Evolutionary conservation across 257 asterid genomes (phyloP).

Genomic region (Lavandula angustifolia): DNA sequence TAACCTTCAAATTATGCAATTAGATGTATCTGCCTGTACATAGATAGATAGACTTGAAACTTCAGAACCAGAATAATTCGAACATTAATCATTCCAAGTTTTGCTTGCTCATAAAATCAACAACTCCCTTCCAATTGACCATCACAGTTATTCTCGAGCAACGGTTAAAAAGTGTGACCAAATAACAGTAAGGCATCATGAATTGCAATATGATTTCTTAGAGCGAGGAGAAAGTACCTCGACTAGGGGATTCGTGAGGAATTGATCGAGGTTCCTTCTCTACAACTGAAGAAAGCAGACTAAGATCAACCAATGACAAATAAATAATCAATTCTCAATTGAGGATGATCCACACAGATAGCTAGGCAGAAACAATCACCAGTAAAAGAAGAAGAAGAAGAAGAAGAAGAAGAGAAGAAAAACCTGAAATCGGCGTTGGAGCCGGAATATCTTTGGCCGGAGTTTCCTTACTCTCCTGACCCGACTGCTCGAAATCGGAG

Average conservation of each 20-base stretch:
- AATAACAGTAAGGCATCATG: too few species aligned
- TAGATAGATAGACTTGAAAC: too few species aligned
- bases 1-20: too few species aligned
- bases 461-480: slow-evolving; percentile 45
- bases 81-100: too few species aligned
- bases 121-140: too few species aligned
- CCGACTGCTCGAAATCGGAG: slow-evolving; percentile 81
- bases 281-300: slow-evolving; percentile 36
- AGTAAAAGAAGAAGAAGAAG: too few species aligned
- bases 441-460: slow-evolving; percentile 44
- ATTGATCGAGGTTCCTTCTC: slow-evolving; percentile 61
- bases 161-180: too few species aligned
- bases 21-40: too few species aligned
- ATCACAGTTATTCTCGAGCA: too few species aligned
- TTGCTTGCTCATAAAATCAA: too few species aligned
- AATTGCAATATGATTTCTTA: neutral
- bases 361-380: neutral
- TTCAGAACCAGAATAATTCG: too few species aligned
- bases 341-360: neutral
- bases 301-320: neutral
- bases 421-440: slow-evolving; percentile 71
- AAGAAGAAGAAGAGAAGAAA: too few species aligned
- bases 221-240: slow-evolving; percentile 46
- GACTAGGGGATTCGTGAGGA: slow-evolving; percentile 48
- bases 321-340: neutral